A percentile compares a stretch with the other conserved stretches of the same genome.
Evolutionary conservation across 2,329 filamentous ascomycete genomes (phyloP).

Genomic region (Setomelanomma holmii): DNA sequence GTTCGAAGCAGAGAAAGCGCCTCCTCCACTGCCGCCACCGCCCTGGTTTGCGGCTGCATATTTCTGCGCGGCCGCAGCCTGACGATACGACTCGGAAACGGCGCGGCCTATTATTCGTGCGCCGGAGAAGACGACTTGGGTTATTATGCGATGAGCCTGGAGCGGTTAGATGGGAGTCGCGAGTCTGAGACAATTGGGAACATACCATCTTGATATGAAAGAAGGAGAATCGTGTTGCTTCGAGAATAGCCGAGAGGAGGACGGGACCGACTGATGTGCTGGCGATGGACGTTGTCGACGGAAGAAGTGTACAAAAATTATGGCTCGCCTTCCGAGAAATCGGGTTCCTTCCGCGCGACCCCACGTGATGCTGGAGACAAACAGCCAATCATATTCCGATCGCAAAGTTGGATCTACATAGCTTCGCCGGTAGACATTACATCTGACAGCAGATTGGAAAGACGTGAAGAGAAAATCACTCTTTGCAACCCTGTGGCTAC

Average conservation of each 20-base stretch:
- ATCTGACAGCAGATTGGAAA: too few relatives aligned
- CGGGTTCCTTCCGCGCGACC: conserved; percentile 1
- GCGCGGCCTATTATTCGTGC: conserved; percentile 90
- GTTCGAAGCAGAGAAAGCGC: conserved; percentile 68
- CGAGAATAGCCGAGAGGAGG: not conserved
- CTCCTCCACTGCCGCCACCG: conserved; percentile 55
- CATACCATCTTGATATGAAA: conserved; percentile 34
- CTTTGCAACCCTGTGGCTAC: too few relatives aligned
- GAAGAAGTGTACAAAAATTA: conserved; percentile 31
- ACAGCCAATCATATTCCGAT: conserved; percentile 32
- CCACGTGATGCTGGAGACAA: conserved; percentile 38
- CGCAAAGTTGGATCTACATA: conserved; percentile 31
- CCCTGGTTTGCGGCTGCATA: conserved; percentile 78
- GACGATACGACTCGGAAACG: conserved; percentile 92
- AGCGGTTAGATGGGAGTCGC: conserved; percentile 28
- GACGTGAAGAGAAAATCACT: too few relatives aligned
- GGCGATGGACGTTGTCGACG: conserved; percentile 23
- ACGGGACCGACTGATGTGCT: conserved; percentile 1
- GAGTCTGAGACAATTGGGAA: not conserved
- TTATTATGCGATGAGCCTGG: conserved; percentile 93
- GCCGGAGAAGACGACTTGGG: conserved; percentile 90
- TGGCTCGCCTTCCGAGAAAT: conserved; percentile 33
- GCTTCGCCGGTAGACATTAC: too few relatives aligned
- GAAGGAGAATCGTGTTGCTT: not conserved
- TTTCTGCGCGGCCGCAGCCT: conserved; percentile 85